Evolutionary conservation across 2,329 filamentous ascomycete genomes (phyloP), one percentile per base, ranked within the genome.

Genomic region (Sclerotinia borealis): DNA sequence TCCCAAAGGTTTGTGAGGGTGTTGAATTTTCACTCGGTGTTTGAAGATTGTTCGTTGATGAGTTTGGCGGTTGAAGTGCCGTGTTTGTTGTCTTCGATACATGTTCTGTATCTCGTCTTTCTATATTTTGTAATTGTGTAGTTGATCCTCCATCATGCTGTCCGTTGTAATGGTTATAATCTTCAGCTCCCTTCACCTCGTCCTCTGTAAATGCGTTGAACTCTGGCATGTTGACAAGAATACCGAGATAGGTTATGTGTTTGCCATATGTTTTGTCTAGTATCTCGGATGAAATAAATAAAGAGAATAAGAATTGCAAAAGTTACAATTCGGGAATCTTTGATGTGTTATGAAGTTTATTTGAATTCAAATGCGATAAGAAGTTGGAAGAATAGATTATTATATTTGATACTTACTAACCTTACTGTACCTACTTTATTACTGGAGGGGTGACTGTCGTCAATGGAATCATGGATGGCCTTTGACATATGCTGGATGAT

Each of bases 201-300:
- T 62, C 51, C 2, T 62, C 50, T 48, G 25, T 62, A 19, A 62
- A 62, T 37, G 60, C 60, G 58, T 62, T 62, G 25, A 62, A 62
- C 27, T 62, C 60, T 5, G 60, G 60, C 60, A 62, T 56, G 41
- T 58, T 62, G 41, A 7, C 19, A 22, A 9, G 7, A n/a, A n/a
- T n/a, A n/a, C n/a, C n/a, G 19, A 52, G 52, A 47, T 56, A n/a
- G n/a, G 29, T 58, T 48, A 56, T 34, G 54, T n/a, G n/a, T 39
- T 34, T 34, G 27, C 54, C 39, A 45, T 56, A 17, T 15, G 11
- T 45, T 43, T 31, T 31, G 13, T n/a, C n/a, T n/a, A n/a, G 8
- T 56, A 17, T 22, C 9, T 25, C 39, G 15, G 29, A 45, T 17
- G 22, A 56, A 29, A 19, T 27, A 11, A 43, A 3, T 37, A 56